Conservation (phyloP, 1,139 yeast genomes). For the Suhomyces bribrorum region DNA sequence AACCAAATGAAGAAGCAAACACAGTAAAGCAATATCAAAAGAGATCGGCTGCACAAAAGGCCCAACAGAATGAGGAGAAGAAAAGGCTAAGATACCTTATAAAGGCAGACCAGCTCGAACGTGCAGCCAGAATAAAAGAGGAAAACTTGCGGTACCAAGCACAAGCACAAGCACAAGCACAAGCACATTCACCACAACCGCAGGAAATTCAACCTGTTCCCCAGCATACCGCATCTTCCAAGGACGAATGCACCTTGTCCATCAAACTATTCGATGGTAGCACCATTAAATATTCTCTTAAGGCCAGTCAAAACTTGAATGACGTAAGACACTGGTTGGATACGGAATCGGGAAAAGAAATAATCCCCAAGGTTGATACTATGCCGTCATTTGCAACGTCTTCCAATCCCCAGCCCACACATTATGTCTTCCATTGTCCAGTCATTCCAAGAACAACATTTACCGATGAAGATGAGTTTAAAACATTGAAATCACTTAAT, state of each 20-base stretch:
- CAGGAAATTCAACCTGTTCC: background rate
- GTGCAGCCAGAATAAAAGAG: conserved; percentile 18
- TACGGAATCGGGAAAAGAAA: conserved; percentile 47
- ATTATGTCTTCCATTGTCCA: conserved; percentile 43
- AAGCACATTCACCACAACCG: background rate
- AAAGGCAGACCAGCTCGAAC: conserved; percentile 53
- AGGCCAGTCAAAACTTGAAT: conserved; percentile 41
- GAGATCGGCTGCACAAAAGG: conserved; percentile 36
- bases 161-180: background rate
- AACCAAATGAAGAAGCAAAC: conserved; percentile 33
- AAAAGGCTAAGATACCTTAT: conserved; percentile 53
- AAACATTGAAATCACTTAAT: conserved; percentile 47
- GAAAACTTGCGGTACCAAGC: conserved; percentile 11
- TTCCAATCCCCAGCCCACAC: conserved; percentile 33
- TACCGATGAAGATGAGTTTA: conserved; percentile 55
- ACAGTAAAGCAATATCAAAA: conserved; percentile 43
- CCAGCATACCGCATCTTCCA: conserved; percentile 1
- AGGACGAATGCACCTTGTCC: conserved; percentile 41
- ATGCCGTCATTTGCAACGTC: conserved; percentile 43
- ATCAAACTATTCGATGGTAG: conserved; percentile 59
- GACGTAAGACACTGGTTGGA: conserved; percentile 70
- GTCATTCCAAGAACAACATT: conserved; percentile 38
- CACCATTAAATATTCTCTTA: conserved; percentile 47
- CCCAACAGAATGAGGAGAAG: conserved; percentile 48
- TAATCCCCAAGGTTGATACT: conserved; percentile 24